Evolutionary conservation across 2,329 filamentous ascomycete species (phyloP).

Genomic region (Ilyonectria sp.): DNA sequence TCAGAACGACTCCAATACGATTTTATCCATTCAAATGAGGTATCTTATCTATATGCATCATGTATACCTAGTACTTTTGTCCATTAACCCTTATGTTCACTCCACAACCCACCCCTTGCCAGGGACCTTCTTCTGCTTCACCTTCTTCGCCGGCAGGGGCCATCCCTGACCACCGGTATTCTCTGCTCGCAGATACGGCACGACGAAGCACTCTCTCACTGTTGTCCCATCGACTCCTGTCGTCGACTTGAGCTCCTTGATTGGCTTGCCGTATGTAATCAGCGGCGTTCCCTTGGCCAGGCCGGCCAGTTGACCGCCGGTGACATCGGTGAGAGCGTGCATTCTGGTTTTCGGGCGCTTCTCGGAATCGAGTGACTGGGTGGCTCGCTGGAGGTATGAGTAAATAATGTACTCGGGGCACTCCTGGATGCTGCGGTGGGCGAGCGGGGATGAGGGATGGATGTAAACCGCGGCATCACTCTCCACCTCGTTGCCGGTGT

Average conservation of each 20-base stretch:
- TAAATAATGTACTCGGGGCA: slow-evolving; percentile 93
- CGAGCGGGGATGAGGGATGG: slow-evolving; percentile 87
- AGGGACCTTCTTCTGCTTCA: slow-evolving; percentile 82
- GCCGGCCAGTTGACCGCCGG: slow-evolving; percentile 80
- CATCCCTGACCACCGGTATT: slow-evolving; percentile 79
- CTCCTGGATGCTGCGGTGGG: slow-evolving; percentile 77
- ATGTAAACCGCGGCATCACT: slow-evolving; percentile 83
- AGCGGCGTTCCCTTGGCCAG: slow-evolving; percentile 90
- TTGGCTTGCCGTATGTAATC: slow-evolving; percentile 88
- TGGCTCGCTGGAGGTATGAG: slow-evolving; percentile 82
- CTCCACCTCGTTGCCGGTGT: slow-evolving; percentile 57
- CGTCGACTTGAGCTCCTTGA: slow-evolving; percentile 80
- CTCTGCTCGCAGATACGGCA: slow-evolving; percentile 82
- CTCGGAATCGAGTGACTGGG: slow-evolving; percentile 63
- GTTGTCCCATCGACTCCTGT: slow-evolving; percentile 55
- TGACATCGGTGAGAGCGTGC: slow-evolving; percentile 87
- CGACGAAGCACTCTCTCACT: slow-evolving; percentile 84
- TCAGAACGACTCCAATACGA: not conserved
- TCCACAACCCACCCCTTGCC: slow-evolving; percentile 83
- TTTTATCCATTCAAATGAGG: slow-evolving; percentile 34
- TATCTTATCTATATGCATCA: slow-evolving; percentile 43
- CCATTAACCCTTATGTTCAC: slow-evolving; percentile 47
- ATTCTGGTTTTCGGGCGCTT: slow-evolving; percentile 84
- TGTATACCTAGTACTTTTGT: slow-evolving; percentile 15
- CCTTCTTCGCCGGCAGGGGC: slow-evolving; percentile 88